phyloP scores from a whole-genome alignment of 2,329 filamentous ascomycete genomes.

The Talaromyces sp. region DNA sequence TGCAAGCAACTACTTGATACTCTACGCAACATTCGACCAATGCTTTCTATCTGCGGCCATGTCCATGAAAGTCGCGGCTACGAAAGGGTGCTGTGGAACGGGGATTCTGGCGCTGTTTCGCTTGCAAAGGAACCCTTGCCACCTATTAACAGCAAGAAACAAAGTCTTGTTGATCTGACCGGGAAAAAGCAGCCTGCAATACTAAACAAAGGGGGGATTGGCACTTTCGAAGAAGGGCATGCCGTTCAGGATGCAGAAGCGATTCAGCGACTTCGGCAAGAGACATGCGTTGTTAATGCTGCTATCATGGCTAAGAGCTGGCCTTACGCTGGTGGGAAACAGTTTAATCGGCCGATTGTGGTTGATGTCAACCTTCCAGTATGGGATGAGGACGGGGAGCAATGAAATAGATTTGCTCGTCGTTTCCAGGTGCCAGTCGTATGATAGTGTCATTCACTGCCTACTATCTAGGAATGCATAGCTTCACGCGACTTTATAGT shows the following conservation, averaged over 20 bases:
- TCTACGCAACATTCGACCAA: conserved; percentile 46
- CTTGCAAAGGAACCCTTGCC: conserved; percentile 24
- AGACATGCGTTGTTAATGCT: conserved; percentile 78
- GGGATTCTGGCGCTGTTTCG: conserved; percentile 10
- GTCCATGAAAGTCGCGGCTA: conserved; percentile 55
- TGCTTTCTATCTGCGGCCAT: conserved; percentile 55
- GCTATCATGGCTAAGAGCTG: conserved; percentile 66
- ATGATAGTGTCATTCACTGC: background rate
- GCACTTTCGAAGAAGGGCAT: too few species aligned
- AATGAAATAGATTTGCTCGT: background rate
- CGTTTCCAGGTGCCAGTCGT: background rate
- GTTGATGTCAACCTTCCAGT: conserved; percentile 72
- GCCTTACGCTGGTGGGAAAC: conserved; percentile 58
- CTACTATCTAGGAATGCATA: background rate
- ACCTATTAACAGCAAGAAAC: conserved; percentile 48
- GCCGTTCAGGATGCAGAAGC: conserved; percentile 8
- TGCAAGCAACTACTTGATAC: conserved; percentile 45
- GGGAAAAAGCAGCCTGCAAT: conserved; percentile 33
- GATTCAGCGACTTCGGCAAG: conserved; percentile 26
- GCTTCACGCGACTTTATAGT: background rate
- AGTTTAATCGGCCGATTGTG: conserved; percentile 75
- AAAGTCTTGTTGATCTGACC: conserved; percentile 51
- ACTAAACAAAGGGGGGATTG: conserved; percentile 21
- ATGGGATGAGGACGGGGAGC: conserved; percentile 32
- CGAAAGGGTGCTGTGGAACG: conserved; percentile 47